These are phyloP conservation scores for Hypholoma sublateritium DNA, from an alignment of 768 basidiomycete genomes.

Conservation along the genomic window DNA sequence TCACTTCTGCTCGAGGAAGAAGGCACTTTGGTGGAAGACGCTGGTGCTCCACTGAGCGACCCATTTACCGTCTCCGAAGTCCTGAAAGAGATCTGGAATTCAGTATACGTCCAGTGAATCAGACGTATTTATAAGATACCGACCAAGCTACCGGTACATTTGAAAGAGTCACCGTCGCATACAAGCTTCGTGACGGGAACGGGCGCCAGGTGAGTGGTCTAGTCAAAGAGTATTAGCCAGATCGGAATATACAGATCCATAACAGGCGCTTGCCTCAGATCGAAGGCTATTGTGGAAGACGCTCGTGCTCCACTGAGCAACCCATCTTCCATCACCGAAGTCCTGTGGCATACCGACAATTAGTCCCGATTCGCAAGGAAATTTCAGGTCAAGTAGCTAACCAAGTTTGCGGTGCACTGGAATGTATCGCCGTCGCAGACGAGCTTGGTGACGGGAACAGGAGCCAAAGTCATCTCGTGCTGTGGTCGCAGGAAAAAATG, in stretches of 20 bases:
- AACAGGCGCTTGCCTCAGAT: background rate
- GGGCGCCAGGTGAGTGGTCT: slow-evolving; percentile 2
- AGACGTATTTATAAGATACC: background rate
- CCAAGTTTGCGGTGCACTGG: slow-evolving; percentile 14
- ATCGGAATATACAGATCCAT: background rate
- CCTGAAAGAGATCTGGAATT: background rate
- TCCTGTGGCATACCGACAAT: background rate
- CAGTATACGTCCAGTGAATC: background rate
- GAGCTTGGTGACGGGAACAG: slow-evolving; percentile 10
- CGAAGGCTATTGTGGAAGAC: background rate
- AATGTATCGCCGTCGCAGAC: slow-evolving; percentile 10
- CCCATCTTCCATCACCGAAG: slow-evolving; percentile 5
- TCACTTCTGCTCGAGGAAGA: slow-evolving; percentile 6
- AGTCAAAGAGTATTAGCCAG: background rate
- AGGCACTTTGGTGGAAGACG: background rate
- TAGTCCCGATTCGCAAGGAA: background rate
- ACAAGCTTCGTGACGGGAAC: slow-evolving; percentile 2
- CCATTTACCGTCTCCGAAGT: slow-evolving; percentile 3
- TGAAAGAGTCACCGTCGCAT: slow-evolving; percentile 7
- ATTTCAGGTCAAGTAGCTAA: background rate
- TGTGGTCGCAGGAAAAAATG: background rate
- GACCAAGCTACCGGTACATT: slow-evolving; percentile 8
- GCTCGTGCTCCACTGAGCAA: slow-evolving; percentile 10
- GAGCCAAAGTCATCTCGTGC: background rate
- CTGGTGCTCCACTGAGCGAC: slow-evolving; percentile 4